phyloP scores from a whole-genome alignment of 371 early-diverging fungal species.

The Actinomucor elegans region DNA sequence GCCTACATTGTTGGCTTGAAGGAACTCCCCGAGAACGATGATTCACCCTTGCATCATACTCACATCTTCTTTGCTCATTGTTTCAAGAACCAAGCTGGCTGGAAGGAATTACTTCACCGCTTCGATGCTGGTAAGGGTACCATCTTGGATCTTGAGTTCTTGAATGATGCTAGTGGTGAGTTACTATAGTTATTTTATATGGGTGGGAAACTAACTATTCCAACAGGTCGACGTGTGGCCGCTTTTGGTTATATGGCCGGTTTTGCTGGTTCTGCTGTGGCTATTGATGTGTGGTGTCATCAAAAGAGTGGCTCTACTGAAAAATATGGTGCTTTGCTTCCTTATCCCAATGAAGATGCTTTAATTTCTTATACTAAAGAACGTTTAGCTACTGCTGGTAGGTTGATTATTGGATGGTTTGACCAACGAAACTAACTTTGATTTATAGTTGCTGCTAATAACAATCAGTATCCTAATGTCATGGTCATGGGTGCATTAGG shows the following conservation, averaged over 20 bases:
- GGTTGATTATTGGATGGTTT: constrained; percentile 2
- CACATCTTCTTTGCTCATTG: constrained; percentile 99
- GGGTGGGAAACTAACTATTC: background rate
- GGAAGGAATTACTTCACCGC: constrained; percentile 84
- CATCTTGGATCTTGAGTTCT: constrained; percentile 92
- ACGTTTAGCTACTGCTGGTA: constrained; percentile 72
- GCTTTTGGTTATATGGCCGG: constrained; percentile 98
- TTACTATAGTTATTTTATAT: background rate
- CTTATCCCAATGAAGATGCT: constrained; percentile 83
- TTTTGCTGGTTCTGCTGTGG: constrained; percentile 93
- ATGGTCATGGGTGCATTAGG: constrained; percentile 98
- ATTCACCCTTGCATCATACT: constrained; percentile 86
- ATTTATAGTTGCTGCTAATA: constrained; percentile 44
- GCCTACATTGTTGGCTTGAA: constrained; percentile 94
- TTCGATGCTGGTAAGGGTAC: constrained; percentile 88
- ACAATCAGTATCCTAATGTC: constrained; percentile 73
- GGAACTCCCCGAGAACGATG: constrained; percentile 95
- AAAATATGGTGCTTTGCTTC: constrained; percentile 72
- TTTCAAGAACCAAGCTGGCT: constrained; percentile 94
- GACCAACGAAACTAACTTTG: background rate
- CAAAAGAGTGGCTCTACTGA: constrained; percentile 51
- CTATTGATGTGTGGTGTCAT: constrained; percentile 91
- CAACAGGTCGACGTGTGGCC: constrained; percentile 85
- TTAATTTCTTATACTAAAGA: constrained; percentile 73
- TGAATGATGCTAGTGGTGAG: constrained; percentile 74